Conservation (phyloP, 2,329 filamentous ascomycete genomes). For the Cercospora sojina region DNA sequence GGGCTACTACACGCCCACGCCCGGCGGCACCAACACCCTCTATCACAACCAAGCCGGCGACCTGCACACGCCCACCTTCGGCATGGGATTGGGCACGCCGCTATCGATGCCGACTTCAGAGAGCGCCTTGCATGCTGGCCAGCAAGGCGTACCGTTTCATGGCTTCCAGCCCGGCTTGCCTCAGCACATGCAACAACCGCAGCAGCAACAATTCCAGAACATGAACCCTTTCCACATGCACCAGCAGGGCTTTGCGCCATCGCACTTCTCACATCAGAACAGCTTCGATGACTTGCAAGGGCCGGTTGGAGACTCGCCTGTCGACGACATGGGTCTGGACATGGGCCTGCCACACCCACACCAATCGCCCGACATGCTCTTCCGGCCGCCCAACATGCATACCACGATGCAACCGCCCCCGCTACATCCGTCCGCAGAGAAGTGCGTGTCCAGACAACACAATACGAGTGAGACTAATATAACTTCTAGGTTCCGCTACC, state of each 20-base stretch:
- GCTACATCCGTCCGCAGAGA: slow-evolving; percentile 46
- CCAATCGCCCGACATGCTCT: slow-evolving; percentile 60
- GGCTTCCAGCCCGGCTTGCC: slow-evolving; percentile 63
- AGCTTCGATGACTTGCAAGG: slow-evolving; percentile 73
- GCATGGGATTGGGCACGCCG: slow-evolving; percentile 74
- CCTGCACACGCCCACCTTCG: slow-evolving; percentile 75
- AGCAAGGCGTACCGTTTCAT: slow-evolving; percentile 60
- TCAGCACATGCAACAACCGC: slow-evolving; percentile 55
- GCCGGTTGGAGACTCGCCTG: slow-evolving; percentile 62
- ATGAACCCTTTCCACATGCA: slow-evolving; percentile 68
- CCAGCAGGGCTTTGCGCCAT: slow-evolving; percentile 66
- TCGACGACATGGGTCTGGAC: slow-evolving; percentile 57
- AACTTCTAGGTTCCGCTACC: slow-evolving; percentile 70
- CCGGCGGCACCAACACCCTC: slow-evolving; percentile 73
- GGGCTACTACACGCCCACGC: slow-evolving; percentile 81
- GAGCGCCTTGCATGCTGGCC: slow-evolving; percentile 60
- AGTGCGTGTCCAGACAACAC: slow-evolving; percentile 41
- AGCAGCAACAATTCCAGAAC: slow-evolving; percentile 53
- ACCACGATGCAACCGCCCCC: slow-evolving; percentile 48
- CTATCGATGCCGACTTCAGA: slow-evolving; percentile 76
- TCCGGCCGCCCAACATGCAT: slow-evolving; percentile 51
- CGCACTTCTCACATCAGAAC: slow-evolving; percentile 77
- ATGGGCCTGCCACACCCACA: slow-evolving; percentile 59
- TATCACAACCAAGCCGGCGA: slow-evolving; percentile 78
- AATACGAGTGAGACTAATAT: slow-evolving; percentile 22